Conservation (phyloP, 495 filamentous ascomycete species). For the Jackrogersella multiformis region DNA sequence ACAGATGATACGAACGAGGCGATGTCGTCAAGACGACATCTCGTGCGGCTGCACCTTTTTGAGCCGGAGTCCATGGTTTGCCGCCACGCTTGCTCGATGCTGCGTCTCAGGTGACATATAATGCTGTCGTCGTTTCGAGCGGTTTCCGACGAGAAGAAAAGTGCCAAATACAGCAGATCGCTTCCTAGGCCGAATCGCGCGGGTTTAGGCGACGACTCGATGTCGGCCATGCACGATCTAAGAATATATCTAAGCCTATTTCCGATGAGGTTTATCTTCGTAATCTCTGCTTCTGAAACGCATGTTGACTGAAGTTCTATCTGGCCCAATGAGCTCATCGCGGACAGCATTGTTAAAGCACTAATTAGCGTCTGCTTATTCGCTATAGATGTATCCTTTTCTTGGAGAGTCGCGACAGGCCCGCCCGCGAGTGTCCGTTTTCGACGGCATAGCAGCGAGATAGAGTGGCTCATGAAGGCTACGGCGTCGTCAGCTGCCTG, state of each 20-base stretch:
- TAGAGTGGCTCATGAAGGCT: slow-evolving; percentile 46
- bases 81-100: slow-evolving; percentile 34
- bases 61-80: slow-evolving; percentile 8
- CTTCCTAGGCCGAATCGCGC: slow-evolving; percentile 12
- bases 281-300: slow-evolving; percentile 35
- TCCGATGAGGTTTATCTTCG: slow-evolving; percentile 36
- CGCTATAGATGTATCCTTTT: slow-evolving; percentile 35
- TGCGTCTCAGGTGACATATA: slow-evolving; percentile 14
- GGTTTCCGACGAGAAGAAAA: slow-evolving; percentile 37
- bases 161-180: slow-evolving; percentile 37
- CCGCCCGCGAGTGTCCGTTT: slow-evolving; percentile 6
- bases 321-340: slow-evolving; percentile 47
- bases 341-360: slow-evolving; percentile 47
- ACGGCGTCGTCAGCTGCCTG: slow-evolving; percentile 47
- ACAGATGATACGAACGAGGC: slow-evolving; percentile 47
- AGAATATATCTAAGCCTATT: slow-evolving; percentile 36
- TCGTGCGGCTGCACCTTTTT: slow-evolving; percentile 24
- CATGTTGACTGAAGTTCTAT: slow-evolving; percentile 24
- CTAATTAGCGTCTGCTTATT: slow-evolving; percentile 48
- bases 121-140: slow-evolving; percentile 19
- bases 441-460: slow-evolving; percentile 49
- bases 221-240: slow-evolving; percentile 31
- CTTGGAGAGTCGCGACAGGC: slow-evolving; percentile 25
- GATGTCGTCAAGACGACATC: slow-evolving; percentile 38
- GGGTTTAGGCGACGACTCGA: slow-evolving; percentile 13